Conservation (phyloP, 208 protist species). For the Crithidia acanthocephali region DNA sequence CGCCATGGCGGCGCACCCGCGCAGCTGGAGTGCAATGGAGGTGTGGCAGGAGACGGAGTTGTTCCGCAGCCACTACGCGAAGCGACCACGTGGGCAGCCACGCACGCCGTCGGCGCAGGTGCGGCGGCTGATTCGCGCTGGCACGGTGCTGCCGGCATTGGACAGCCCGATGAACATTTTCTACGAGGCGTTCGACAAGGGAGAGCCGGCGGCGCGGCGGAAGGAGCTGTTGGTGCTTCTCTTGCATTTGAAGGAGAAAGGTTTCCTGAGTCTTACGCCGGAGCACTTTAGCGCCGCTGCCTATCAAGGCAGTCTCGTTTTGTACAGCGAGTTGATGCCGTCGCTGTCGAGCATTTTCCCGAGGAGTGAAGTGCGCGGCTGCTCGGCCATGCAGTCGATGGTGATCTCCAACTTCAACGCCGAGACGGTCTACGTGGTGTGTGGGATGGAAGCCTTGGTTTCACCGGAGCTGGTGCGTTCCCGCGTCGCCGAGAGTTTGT, state of each 20-base stretch:
- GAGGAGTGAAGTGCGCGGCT: conserved; percentile 58
- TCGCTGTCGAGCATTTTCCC: conserved; percentile 70
- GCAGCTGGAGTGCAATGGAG: conserved; percentile 40
- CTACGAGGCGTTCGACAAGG: conserved; percentile 39
- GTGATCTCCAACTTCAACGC: conserved; percentile 57
- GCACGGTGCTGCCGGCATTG: conserved; percentile 22
- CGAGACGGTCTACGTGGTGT: conserved; percentile 65
- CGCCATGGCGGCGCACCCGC: conserved; percentile 36
- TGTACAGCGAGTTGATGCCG: conserved; percentile 63
- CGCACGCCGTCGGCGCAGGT: conserved; percentile 15
- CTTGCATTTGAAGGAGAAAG: conserved; percentile 21
- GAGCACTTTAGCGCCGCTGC: conserved; percentile 25
- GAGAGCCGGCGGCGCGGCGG: conserved; percentile 25
- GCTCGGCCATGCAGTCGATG: conserved; percentile 62
- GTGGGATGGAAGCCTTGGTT: conserved; percentile 37
- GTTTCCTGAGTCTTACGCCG: conserved; percentile 46
- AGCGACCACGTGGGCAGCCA: conserved; percentile 31
- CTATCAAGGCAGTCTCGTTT: conserved; percentile 53
- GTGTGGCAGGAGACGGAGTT: conserved; percentile 50
- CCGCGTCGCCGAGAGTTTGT: not conserved
- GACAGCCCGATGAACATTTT: conserved; percentile 36
- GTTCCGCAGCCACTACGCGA: conserved; percentile 20
- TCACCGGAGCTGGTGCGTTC: conserved; percentile 22
- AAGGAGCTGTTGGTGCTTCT: conserved; percentile 32
- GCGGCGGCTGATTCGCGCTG: conserved; percentile 19